These are phyloP conservation scores for Neocatenulostroma microsporum DNA, from an alignment of 2,329 filamentous ascomycete species.

Conservation along the genomic window DNA sequence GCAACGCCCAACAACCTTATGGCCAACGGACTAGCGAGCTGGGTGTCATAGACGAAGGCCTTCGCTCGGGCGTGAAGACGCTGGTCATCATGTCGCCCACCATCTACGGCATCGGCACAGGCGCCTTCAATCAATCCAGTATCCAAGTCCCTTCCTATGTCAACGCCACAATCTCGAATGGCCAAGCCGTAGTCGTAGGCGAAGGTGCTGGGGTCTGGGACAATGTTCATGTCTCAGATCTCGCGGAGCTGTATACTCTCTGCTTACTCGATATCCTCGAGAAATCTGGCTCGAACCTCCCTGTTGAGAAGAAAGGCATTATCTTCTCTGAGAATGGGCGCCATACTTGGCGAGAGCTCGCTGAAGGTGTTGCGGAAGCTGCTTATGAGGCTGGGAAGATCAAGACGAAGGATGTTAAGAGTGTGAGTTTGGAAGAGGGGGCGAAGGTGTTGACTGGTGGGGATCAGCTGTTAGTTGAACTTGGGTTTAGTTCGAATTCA, in stretches of 20 bases:
- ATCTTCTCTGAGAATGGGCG: slow-evolving; percentile 38
- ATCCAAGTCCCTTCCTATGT: slow-evolving; percentile 35
- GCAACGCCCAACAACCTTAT: slow-evolving; percentile 34
- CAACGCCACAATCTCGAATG: slow-evolving; percentile 25
- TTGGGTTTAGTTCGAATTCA: slow-evolving; percentile 26
- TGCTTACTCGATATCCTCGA: slow-evolving; percentile 29
- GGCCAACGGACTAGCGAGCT: slow-evolving; percentile 41
- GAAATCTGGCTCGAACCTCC: slow-evolving; percentile 23
- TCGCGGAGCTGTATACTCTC: slow-evolving; percentile 36
- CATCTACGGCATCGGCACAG: slow-evolving; percentile 42
- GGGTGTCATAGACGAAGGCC: slow-evolving; percentile 34
- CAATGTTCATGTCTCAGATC: slow-evolving; percentile 41
- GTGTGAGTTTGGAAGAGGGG: slow-evolving; percentile 10
- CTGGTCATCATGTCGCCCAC: slow-evolving; percentile 41
- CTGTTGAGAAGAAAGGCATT: slow-evolving; percentile 33
- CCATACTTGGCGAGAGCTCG: slow-evolving; percentile 36
- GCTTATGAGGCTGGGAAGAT: slow-evolving; percentile 28
- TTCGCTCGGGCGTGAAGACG: slow-evolving; percentile 37
- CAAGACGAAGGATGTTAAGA: slow-evolving; percentile 5
- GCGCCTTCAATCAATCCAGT: slow-evolving; percentile 35
- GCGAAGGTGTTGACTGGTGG: slow-evolving; percentile 17
- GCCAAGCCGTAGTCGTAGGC: slow-evolving; percentile 30
- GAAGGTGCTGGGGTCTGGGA: slow-evolving; percentile 35
- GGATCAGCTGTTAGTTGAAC: slow-evolving; percentile 25
- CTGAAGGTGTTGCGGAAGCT: slow-evolving; percentile 30